Evolutionary conservation across 352 stramenopile species (phyloP), one percentile per base, ranked within the genome.

Genomic region (Elongisporangium prolatum): DNA sequence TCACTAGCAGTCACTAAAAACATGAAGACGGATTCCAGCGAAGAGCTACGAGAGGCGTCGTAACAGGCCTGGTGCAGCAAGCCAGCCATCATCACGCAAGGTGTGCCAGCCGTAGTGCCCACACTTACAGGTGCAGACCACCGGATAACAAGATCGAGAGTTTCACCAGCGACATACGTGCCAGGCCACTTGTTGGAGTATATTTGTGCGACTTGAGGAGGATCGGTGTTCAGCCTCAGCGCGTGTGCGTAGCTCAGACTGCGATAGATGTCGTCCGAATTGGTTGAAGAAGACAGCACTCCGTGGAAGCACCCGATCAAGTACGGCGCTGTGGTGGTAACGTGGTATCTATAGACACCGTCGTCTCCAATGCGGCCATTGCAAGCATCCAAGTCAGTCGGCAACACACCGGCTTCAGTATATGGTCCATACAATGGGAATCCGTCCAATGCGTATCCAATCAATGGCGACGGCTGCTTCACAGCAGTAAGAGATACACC

Each of bases 371-470:
- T 48, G 4, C 79, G 77, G 9, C 84, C 80, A 59, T 90, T 89
- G 60, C 84, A 93, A 4, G 50, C 64, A n/a, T 93, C 84, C 0
- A 93, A 57, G 52, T 85, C 77, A 1, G 40, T 76, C 7, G 84
- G 75, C 1, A 63, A n/a, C 5, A 60, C 59, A 2, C 80, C 80
- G 21, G 72, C 71, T 47, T 86, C 76, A 6, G 54, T 67, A 56
- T 79, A 88, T 4, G 72, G 72, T 13, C 79, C 82, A 18, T 91
- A 92, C 10, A 94, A 44, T 16, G 85, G 82, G 51, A 89, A 94
- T 0, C 85, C 85, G 44, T 94, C 85, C 2, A 91, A 67, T 8
- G 79, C 82, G 50, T 84, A 94, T 0, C 85, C 85, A 10, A 94
- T 60, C 4, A 92, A 14, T 18, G 81, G 80, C 2, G 81, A 91